These are phyloP conservation scores for Mentha longifolia DNA, from an alignment of 257 asterid species.

Conservation along the genomic window DNA sequence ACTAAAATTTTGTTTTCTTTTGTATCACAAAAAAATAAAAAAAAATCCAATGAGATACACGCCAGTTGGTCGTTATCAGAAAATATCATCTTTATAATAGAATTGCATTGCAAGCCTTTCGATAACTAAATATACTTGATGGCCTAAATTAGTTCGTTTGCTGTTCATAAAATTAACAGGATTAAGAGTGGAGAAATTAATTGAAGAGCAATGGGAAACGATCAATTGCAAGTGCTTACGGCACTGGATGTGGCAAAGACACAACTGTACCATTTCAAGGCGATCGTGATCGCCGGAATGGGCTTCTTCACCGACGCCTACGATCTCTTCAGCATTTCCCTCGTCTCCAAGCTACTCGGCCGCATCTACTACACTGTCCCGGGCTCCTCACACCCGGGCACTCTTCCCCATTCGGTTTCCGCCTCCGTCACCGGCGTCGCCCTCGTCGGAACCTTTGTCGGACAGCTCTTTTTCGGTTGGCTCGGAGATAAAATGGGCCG, in stretches of 20 bases:
- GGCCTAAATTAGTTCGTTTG: no score
- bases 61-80: no score
- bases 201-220: constrained; percentile 41
- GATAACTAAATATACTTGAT: no score
- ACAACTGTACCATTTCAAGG: constrained; percentile 67
- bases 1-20: no score
- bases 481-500: constrained; percentile 78
- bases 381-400: neutral
- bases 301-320: constrained; percentile 76
- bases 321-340: constrained; percentile 58
- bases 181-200: no score
- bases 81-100: no score
- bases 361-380: constrained; percentile 53
- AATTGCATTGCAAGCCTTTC: no score
- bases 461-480: constrained; percentile 81
- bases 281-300: constrained; percentile 70
- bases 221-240: constrained; percentile 54
- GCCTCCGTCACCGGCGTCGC: constrained; percentile 71
- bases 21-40: no score
- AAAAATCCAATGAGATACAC: no score
- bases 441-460: constrained; percentile 61
- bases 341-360: constrained; percentile 50
- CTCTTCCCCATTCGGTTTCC: constrained; percentile 46
- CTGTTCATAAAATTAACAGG: no score
- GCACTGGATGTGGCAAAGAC: constrained; percentile 71